Evolutionary conservation across 306 rosid genomes (phyloP).

Genomic region (Morella rubra): DNA sequence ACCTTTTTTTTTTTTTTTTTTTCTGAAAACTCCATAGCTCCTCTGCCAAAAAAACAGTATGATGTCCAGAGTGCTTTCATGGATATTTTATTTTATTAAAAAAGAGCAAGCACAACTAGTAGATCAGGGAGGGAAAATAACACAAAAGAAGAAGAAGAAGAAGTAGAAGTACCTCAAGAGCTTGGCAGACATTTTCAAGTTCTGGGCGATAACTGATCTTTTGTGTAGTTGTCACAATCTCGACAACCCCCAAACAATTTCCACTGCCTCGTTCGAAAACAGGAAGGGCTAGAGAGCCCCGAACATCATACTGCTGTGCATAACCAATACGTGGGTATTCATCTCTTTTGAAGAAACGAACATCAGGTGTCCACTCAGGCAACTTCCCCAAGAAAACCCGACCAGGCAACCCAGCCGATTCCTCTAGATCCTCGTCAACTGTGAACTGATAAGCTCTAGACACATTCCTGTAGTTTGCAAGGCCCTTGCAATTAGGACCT

Average conservation of each 20-base stretch:
- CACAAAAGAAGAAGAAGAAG: neutral
- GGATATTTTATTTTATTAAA: too few relatives aligned
- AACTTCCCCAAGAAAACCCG: slow-evolving; percentile 19
- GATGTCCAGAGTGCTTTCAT: too few relatives aligned
- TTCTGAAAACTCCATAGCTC: too few relatives aligned
- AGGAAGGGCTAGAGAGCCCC: slow-evolving; percentile 53
- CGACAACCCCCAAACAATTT: slow-evolving; percentile 53
- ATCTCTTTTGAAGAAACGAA: slow-evolving; percentile 41
- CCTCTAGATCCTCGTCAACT: slow-evolving; percentile 21
- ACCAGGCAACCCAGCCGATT: slow-evolving; percentile 14
- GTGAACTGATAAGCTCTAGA: slow-evolving; percentile 15
- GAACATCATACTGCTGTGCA: slow-evolving; percentile 23
- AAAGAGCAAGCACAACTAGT: too few relatives aligned
- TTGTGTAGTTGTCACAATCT: slow-evolving; percentile 35
- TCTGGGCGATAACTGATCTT: slow-evolving; percentile 37
- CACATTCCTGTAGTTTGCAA: slow-evolving; percentile 22
- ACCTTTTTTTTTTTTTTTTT: too few relatives aligned
- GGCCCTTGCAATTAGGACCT: slow-evolving; percentile 7
- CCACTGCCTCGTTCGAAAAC: slow-evolving; percentile 45
- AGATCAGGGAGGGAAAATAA: too few relatives aligned
- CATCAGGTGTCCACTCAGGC: slow-evolving; percentile 39
- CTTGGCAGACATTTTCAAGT: slow-evolving; percentile 38
- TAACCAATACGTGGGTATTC: slow-evolving; percentile 37
- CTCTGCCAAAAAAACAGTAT: too few relatives aligned
- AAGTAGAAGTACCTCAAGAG: slow-evolving; percentile 41